Evolutionary conservation across 108 stramenopile genomes (phyloP).

Genomic region (Poteriospumella lacustris): DNA sequence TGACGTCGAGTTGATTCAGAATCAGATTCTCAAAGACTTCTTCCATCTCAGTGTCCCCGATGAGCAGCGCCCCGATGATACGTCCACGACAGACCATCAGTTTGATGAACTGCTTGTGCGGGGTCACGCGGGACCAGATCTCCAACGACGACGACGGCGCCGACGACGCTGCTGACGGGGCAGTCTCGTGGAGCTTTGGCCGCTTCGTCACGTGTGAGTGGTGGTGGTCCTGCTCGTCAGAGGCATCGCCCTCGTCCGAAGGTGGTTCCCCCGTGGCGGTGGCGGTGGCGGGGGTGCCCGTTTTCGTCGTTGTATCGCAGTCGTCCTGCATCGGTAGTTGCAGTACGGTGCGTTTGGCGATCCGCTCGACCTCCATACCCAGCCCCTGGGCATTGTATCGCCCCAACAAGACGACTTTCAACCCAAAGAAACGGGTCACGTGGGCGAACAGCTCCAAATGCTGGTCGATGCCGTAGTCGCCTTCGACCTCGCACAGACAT

Average conservation of each 20-base stretch:
- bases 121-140: slow-evolving; percentile 15
- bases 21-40: slow-evolving; percentile 56
- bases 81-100: slow-evolving; percentile 37
- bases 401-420: slow-evolving; percentile 43
- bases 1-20: slow-evolving; percentile 37
- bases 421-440: slow-evolving; percentile 46
- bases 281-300: no score
- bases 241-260: no score
- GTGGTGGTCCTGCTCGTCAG: no score
- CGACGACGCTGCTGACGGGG: no score
- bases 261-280: no score
- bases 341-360: neutral
- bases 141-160: no score
- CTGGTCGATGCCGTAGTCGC: slow-evolving; percentile 36
- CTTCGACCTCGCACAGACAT: slow-evolving; percentile 38
- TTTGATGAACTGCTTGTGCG: slow-evolving; percentile 32
- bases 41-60: slow-evolving; percentile 51
- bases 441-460: slow-evolving; percentile 50
- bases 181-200: no score
- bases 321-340: neutral
- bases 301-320: neutral
- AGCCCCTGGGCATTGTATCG: slow-evolving; percentile 37
- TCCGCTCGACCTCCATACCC: slow-evolving; percentile 13
- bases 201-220: no score
- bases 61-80: slow-evolving; percentile 46